Conservation (phyloP, 2,329 filamentous ascomycete species). For the Cladosporium sp. region DNA sequence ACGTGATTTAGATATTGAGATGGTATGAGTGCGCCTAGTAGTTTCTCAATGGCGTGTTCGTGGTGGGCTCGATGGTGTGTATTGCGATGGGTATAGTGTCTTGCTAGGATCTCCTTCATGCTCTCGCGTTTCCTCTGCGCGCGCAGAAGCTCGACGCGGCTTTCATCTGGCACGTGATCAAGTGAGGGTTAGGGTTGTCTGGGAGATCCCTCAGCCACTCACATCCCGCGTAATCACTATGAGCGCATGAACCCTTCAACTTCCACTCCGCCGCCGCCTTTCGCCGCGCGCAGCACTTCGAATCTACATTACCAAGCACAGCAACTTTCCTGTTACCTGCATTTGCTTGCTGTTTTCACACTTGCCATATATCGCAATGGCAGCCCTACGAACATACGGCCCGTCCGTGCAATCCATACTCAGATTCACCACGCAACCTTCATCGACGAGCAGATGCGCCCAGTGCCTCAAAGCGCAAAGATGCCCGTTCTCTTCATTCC, state of each 20-base stretch:
- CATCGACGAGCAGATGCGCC: slow-evolving; percentile 38
- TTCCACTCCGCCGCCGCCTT: slow-evolving; percentile 1
- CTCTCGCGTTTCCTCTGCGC: slow-evolving; percentile 14
- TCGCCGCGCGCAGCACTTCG: background rate
- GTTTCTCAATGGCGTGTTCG: background rate
- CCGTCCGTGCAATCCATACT: slow-evolving; percentile 37
- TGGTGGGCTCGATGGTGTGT: background rate
- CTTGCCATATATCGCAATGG: slow-evolving; percentile 27
- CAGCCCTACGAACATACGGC: slow-evolving; percentile 31
- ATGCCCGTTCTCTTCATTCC: slow-evolving; percentile 47
- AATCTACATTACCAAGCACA: background rate
- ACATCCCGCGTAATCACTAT: slow-evolving; percentile 10
- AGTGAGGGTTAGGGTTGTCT: slow-evolving; percentile 2
- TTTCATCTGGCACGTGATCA: background rate
- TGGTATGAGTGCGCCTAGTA: background rate
- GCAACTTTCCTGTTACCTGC: background rate
- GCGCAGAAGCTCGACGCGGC: slow-evolving; percentile 13
- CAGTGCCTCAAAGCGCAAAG: slow-evolving; percentile 43
- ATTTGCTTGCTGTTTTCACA: background rate
- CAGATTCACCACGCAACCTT: slow-evolving; percentile 37
- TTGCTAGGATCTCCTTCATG: slow-evolving; percentile 1
- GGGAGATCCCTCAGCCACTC: background rate
- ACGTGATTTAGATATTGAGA: background rate
- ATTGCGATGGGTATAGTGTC: background rate
- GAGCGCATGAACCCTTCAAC: slow-evolving; percentile 13